Evolutionary conservation across 164 flowering plant genomes (phyloP).

Genomic region (Magnolia changhungtana): DNA sequence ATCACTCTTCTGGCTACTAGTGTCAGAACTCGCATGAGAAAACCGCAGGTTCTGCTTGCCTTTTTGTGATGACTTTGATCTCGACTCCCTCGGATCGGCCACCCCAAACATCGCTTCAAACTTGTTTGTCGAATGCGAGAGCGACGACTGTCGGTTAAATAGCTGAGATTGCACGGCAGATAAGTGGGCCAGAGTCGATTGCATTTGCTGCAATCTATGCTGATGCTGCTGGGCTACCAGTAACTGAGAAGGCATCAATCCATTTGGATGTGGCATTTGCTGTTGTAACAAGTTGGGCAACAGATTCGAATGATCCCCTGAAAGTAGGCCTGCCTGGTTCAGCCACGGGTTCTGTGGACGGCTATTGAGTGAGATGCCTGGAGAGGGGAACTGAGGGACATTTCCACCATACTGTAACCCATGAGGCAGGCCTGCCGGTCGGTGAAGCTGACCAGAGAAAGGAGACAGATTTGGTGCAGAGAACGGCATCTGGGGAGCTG

Average conservation of each 20-base stretch:
- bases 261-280: constrained; percentile 58
- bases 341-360: constrained; percentile 57
- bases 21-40: constrained; percentile 59
- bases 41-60: constrained; percentile 49
- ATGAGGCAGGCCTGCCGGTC: constrained; percentile 51
- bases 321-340: constrained; percentile 46
- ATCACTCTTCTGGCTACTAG: constrained; percentile 57
- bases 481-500: constrained; percentile 45
- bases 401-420: constrained; percentile 52
- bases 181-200: constrained; percentile 56
- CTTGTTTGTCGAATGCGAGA: constrained; percentile 32
- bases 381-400: constrained; percentile 37
- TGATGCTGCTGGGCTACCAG: constrained; percentile 51
- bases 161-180: constrained; percentile 67
- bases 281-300: constrained; percentile 45
- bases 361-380: constrained; percentile 42
- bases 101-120: constrained; percentile 39
- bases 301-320: constrained; percentile 50
- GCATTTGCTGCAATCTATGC: constrained; percentile 55
- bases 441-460: constrained; percentile 52
- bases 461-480: constrained; percentile 53
- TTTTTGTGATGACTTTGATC: constrained; percentile 52
- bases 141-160: constrained; percentile 39
- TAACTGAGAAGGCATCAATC: constrained; percentile 55
- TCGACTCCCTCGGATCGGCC: constrained; percentile 57